Evolutionary conservation across 2,329 filamentous ascomycete genomes (phyloP), one percentile per base, ranked within the genome.

Genomic region (Colletotrichum sublineola): DNA sequence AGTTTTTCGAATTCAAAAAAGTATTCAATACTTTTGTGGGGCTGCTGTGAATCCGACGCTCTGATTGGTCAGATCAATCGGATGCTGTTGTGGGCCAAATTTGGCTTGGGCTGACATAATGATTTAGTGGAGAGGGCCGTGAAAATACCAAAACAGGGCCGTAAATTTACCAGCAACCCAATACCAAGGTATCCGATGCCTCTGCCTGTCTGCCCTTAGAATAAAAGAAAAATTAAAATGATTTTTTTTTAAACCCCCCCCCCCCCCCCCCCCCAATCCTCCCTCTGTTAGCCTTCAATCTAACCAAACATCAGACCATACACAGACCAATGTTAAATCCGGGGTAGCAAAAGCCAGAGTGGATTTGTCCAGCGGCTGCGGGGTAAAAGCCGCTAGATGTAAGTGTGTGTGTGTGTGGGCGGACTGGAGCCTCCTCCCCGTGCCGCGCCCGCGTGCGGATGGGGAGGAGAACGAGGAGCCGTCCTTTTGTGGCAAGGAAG

Each of bases 331-430:
- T n/a, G 57, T 68, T 24, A 50, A 72, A 69, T 72, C 65, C 18
- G 60, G 69, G 69, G 53, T 61, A 72, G n/a, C 31, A 67, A 44
- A 70, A 46, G 8, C 29, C 18, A 42, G 46, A 61, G 60, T 69
- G 69, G 69, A 55, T 69, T 72, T 48, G 60, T 56, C 60, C 66
- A n/a, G 4, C 53, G 36, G 36, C 69, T 71, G 69, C 69, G 69
- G 65, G 69, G 69, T 72, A 72, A 60, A 60, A 44, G 55, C 58
- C 50, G 52, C 68, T 46, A 36, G 57, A 58, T 53, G 15, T 33
- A 15, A 4, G 24, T 44, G 42, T 44, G 68, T 36, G 63, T 44
- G n/a, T n/a, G 63, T 57, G 52, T 65, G 40, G 63, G 36, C 38
- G 40, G 29, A 24, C n/a, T 67, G 56, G 36, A 62, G 65, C 53